Percentiles rank a stretch among this genome's conserved stretches.
Evolutionary conservation across 2,329 filamentous ascomycete genomes (phyloP).

Genomic region (Lizonia empirigonia): DNA sequence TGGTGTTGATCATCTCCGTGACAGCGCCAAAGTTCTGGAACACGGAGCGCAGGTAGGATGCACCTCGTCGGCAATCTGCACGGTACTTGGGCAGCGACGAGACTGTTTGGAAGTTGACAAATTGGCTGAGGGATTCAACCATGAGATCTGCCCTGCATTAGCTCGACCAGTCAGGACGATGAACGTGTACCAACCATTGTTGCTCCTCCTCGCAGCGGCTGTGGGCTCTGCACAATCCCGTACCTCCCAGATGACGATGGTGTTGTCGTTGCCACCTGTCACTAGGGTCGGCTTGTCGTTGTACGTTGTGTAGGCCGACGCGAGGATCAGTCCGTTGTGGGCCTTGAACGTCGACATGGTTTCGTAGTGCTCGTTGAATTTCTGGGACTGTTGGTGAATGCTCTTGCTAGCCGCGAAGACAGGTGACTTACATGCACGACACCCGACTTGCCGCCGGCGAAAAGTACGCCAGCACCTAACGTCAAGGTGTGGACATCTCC

Average conservation of each 20-base stretch:
- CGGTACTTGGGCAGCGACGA: slow-evolving; percentile 85
- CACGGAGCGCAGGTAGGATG: slow-evolving; percentile 84
- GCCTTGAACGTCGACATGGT: slow-evolving; percentile 79
- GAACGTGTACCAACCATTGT: slow-evolving; percentile 56
- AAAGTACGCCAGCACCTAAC: slow-evolving; percentile 82
- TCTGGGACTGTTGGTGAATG: slow-evolving; percentile 47
- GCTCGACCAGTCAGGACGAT: slow-evolving; percentile 10
- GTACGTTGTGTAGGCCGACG: slow-evolving; percentile 76
- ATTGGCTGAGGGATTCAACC: slow-evolving; percentile 71
- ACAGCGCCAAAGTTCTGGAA: slow-evolving; percentile 91
- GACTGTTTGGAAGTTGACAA: slow-evolving; percentile 90
- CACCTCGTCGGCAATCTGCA: slow-evolving; percentile 90
- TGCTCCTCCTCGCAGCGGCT: slow-evolving; percentile 56
- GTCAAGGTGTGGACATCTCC: slow-evolving; percentile 86
- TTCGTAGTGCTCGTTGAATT: slow-evolving; percentile 83
- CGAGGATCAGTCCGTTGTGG: slow-evolving; percentile 84
- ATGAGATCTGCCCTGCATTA: slow-evolving; percentile 61
- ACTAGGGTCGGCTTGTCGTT: slow-evolving; percentile 82
- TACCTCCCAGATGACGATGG: slow-evolving; percentile 86
- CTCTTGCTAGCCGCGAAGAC: too few relatives aligned
- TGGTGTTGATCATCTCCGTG: slow-evolving; percentile 80
- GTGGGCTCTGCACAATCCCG: slow-evolving; percentile 59
- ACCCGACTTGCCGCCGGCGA: slow-evolving; percentile 90
- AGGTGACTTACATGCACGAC: slow-evolving; percentile 72
- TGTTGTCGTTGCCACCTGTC: slow-evolving; percentile 91